Evolutionary conservation across 805 yeast species (phyloP), one percentile per base, ranked within the genome.

Genomic region (Wickerhamiella sorbophila): DNA sequence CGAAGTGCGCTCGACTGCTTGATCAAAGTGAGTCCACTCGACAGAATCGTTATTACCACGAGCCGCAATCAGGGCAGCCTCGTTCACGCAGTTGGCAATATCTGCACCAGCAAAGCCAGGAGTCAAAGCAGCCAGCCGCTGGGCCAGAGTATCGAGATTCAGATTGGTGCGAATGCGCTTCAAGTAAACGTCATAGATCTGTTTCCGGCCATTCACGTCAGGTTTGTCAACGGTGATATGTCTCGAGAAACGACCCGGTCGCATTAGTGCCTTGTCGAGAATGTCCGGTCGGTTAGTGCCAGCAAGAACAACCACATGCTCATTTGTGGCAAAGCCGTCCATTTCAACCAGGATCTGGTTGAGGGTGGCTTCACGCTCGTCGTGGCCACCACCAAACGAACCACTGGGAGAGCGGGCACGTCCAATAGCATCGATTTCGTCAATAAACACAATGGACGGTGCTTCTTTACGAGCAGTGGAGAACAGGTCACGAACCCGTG

Each of bases 371-470:
- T 91, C 99, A 58, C 95, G 79, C 64, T 91, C 99, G 60, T 91
- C 99, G 56, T 88, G 85, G 20, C 93, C 84, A 42, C 95, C 91
- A 47, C 75, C 74, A 43, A 57, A 48, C 31, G 54, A 49, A 5
- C 61, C 57, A 20, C 54, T 53, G 18, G 55, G 53, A 24, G 87
- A 86, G 52, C 87, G 74, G 36, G 86, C 85, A 55, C 86, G 85
- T 54, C 99, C 99, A 56, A 91, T 93, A n/a, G 99, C 99, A 68
- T 91, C 99, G 48, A 91, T 91, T 65, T 91, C 99, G 67, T 91
- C 99, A 39, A 91, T 87, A 53, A 91, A 93, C n/a, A 91, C 76
- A 55, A 91, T 91, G 29, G 94, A 71, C 14, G 99, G 99, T 0
- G 98, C 95, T 61, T 79, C 76, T 58, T 83, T 84, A 55, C 97